Evolutionary conservation across 768 basidiomycete species (phyloP).

Genomic region (Boletellus ananas): DNA sequence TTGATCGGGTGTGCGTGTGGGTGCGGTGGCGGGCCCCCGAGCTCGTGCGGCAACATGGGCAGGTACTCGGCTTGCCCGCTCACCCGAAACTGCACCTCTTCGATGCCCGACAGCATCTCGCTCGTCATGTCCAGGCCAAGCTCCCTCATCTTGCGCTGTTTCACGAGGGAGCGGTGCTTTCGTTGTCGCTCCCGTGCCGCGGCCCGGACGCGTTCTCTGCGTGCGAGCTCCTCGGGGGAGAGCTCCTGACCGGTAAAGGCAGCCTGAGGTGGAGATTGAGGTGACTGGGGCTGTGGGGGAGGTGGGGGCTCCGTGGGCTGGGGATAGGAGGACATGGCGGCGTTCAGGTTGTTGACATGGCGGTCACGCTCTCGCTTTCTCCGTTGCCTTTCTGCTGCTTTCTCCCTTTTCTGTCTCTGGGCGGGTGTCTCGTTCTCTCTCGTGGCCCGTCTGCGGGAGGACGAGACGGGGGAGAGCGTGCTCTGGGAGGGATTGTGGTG

Average conservation of each 20-base stretch:
- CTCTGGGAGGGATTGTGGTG: constrained; percentile 32
- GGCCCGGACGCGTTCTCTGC: constrained; percentile 68
- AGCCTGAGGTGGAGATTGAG: constrained; percentile 21
- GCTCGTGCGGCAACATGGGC: constrained; percentile 33
- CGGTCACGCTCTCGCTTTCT: constrained; percentile 74
- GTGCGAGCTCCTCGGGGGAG: constrained; percentile 60
- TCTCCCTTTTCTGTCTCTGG: constrained; percentile 76
- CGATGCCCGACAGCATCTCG: constrained; percentile 61
- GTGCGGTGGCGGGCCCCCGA: constrained; percentile 7
- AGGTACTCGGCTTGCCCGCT: constrained; percentile 40
- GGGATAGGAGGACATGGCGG: constrained; percentile 42
- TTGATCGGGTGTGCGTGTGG: constrained; percentile 30
- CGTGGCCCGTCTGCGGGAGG: constrained; percentile 48
- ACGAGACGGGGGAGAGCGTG: constrained; percentile 29
- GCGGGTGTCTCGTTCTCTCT: constrained; percentile 72
- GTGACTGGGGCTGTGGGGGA: constrained; percentile 31
- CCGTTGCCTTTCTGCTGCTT: constrained; percentile 82
- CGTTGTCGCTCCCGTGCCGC: constrained; percentile 79
- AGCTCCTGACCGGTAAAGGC: constrained; percentile 35
- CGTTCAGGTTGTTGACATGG: constrained; percentile 38
- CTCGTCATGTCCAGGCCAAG: constrained; percentile 80
- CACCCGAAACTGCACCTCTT: constrained; percentile 64
- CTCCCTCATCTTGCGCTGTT: constrained; percentile 77
- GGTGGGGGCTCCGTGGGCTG: constrained; percentile 32
- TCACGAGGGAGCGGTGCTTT: constrained; percentile 76